Base-by-base conservation (phyloP, 495 filamentous ascomycete species). In the Platismatia glauca region DNA sequence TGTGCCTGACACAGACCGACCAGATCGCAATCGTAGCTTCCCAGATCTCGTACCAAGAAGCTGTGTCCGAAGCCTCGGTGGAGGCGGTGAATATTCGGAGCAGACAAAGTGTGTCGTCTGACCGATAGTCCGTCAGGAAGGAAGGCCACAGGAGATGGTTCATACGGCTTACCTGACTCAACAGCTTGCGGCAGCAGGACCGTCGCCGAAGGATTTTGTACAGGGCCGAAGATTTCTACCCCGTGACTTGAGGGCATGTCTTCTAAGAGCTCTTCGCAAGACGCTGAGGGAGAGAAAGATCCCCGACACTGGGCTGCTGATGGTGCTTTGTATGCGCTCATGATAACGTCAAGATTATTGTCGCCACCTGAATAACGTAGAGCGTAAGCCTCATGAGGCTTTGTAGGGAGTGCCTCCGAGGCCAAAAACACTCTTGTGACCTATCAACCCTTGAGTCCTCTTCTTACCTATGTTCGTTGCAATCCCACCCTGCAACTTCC, bases 261-360 rank as follows among this genome's bases (percentile, higher is more conserved):
- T 9, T 33, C 27, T 7, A 53, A 29, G 7, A 53, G 5, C 3
- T 20, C 29, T 18, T 20, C 5, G 50, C 50, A 53, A 20, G 50
- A 53, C 0, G 0, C 1, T 0, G 1, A 0, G 16, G 29, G 1
- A 2, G 1, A 12, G 5, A 53, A 18, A 0, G 1, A 7, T 7
- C 50, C 29, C 7, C 3, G 2, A 20, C 50, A 53, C 8, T 20
- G 27, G 27, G 33, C 33, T 34, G 15, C 29, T 33, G 29, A 53
- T 33, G 50, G 50, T 7, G 24, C 0, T n/a, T 31, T 6, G 15
- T 53, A 53, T 18, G 50, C 27, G 50, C 50, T 16, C 50, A 53
- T 53, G 27, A 53, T 22, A 18, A 53, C 50, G 18, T 27, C 50
- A 11, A 53, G 50, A 1, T 53, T 31, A 7, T 53, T 53, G 7